Evolutionary conservation across 192 early-diverging fungal species (phyloP).

Genomic region (Coemansia sp.): DNA sequence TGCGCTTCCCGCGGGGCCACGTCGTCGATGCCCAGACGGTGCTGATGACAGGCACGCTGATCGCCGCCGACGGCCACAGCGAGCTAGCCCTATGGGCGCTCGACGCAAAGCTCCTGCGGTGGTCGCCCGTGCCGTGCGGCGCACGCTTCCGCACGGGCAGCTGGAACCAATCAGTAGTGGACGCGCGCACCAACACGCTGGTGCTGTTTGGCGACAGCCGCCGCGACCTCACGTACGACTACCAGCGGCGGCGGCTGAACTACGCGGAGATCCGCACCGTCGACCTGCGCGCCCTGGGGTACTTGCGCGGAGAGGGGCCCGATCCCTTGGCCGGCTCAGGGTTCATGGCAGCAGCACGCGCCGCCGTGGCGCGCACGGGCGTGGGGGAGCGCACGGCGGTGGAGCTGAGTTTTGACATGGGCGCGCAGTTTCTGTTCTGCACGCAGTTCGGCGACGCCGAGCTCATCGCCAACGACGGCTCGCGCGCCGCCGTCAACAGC

Average conservation of each 20-base stretch:
- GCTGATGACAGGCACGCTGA: slow-evolving; percentile 70
- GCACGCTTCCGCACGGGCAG: slow-evolving; percentile 67
- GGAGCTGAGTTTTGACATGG: slow-evolving; percentile 35
- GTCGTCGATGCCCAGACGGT: slow-evolving; percentile 69
- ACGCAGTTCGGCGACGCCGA: slow-evolving; percentile 50
- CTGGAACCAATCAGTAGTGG: slow-evolving; percentile 75
- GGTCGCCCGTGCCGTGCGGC: slow-evolving; percentile 71
- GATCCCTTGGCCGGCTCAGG: slow-evolving; percentile 23
- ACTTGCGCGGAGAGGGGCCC: slow-evolving; percentile 35
- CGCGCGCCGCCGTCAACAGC: slow-evolving; percentile 35
- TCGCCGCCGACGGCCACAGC: slow-evolving; percentile 62
- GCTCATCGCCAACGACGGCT: slow-evolving; percentile 30
- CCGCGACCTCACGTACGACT: slow-evolving; percentile 70
- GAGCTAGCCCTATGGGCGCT: slow-evolving; percentile 75
- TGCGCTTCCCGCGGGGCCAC: slow-evolving; percentile 75
- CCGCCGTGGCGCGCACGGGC: slow-evolving; percentile 20
- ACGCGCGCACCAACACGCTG: slow-evolving; percentile 63
- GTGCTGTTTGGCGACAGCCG: slow-evolving; percentile 72
- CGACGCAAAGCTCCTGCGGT: slow-evolving; percentile 59
- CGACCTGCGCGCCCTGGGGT: slow-evolving; percentile 73
- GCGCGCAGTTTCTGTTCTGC: slow-evolving; percentile 45
- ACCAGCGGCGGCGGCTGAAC: slow-evolving; percentile 76
- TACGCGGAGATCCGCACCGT: slow-evolving; percentile 74
- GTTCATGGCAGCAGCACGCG: slow-evolving; percentile 19
- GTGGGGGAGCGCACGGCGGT: not conserved